Evolutionary conservation across 805 yeast genomes (phyloP).

Genomic region (Teunomyces gatunensis): DNA sequence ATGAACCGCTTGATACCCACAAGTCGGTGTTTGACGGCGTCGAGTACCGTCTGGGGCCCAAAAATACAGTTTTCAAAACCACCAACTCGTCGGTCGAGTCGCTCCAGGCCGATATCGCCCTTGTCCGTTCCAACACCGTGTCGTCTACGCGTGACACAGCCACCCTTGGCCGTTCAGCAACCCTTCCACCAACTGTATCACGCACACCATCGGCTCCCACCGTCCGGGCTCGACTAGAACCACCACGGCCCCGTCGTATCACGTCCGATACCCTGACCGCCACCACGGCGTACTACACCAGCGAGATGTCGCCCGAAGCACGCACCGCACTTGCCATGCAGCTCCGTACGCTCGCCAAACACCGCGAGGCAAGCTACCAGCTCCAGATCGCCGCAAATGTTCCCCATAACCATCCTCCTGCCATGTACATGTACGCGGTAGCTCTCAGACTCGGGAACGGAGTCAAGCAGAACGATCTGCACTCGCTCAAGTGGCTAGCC

Average conservation of each 20-base stretch:
- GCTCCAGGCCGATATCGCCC: constrained; percentile 21
- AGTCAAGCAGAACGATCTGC: constrained; percentile 50
- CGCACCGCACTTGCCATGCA: constrained; percentile 46
- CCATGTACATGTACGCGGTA: constrained; percentile 66
- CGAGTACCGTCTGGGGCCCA: background rate
- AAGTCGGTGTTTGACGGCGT: background rate
- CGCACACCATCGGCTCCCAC: background rate
- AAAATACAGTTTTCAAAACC: constrained; percentile 12
- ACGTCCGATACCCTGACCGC: constrained; percentile 3
- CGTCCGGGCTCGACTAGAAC: constrained; percentile 1
- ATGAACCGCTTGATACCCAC: no score
- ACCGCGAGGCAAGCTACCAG: constrained; percentile 67
- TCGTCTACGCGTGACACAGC: background rate
- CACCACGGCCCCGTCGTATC: constrained; percentile 4
- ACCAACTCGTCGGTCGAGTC: constrained; percentile 23
- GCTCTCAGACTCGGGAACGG: constrained; percentile 72
- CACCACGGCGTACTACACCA: background rate
- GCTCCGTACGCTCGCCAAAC: constrained; percentile 55
- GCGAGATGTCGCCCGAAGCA: constrained; percentile 27
- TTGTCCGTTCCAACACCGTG: constrained; percentile 4
- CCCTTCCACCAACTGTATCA: background rate
- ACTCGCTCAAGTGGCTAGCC: constrained; percentile 60
- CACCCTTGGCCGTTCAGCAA: background rate
- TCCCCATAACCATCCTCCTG: constrained; percentile 55
- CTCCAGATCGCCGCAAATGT: constrained; percentile 59